A percentile compares a stretch with the other conserved stretches of the same genome.
Evolutionary conservation across 768 basidiomycete genomes (phyloP).

Genomic region (Pleurotus tuber-regium): DNA sequence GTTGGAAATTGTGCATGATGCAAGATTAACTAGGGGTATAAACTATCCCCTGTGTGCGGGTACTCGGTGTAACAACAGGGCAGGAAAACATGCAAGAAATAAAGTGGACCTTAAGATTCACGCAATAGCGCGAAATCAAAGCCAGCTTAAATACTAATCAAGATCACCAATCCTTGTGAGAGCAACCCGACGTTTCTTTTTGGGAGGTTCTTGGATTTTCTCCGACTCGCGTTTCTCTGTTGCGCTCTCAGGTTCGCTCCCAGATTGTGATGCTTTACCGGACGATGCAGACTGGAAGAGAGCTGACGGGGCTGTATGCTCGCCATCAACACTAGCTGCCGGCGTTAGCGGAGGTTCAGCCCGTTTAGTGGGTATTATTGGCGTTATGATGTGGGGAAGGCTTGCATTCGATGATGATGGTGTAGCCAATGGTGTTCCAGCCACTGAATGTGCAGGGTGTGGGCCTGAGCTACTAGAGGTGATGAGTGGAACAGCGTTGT

Average conservation of each 20-base stretch:
- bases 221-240: constrained; percentile 19
- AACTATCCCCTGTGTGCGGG: too few species aligned
- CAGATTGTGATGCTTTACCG: neutral
- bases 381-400: constrained; percentile 23
- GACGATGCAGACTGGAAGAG: neutral
- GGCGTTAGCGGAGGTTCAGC: constrained; percentile 47
- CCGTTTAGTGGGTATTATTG: constrained; percentile 34
- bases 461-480: constrained; percentile 21
- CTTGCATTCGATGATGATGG: constrained; percentile 28
- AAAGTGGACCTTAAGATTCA: too few species aligned
- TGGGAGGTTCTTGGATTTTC: constrained; percentile 56
- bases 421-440: constrained; percentile 35
- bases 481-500: constrained; percentile 68
- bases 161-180: constrained; percentile 69
- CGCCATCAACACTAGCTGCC: constrained; percentile 48
- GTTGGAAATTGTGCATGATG: neutral
- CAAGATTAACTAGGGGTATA: too few species aligned
- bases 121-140: neutral
- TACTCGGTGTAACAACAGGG: too few species aligned
- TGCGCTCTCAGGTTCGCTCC: constrained; percentile 21
- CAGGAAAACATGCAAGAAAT: too few species aligned
- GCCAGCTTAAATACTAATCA: constrained; percentile 20
- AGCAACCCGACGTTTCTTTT: constrained; percentile 84
- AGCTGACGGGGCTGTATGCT: constrained; percentile 17
- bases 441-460: constrained; percentile 25